Percentiles rank a stretch among this genome's conserved stretches.
Evolutionary conservation across 495 filamentous ascomycete genomes (phyloP).

Genomic region (Neurospora africana): DNA sequence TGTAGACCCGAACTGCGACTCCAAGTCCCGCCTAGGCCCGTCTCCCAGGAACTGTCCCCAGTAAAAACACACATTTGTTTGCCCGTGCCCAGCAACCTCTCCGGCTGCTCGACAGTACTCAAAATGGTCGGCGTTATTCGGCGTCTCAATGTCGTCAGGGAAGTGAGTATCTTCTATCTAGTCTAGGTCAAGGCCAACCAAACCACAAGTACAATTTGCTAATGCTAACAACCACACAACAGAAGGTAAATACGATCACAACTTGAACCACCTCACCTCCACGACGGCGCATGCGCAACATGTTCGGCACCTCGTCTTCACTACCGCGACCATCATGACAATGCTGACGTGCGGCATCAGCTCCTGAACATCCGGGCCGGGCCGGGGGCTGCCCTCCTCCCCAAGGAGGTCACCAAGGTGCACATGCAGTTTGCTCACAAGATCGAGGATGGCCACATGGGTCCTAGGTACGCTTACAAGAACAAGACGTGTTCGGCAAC

Average conservation of each 20-base stretch:
- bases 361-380: conserved; percentile 63
- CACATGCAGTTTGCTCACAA: conserved; percentile 68
- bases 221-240: conserved; percentile 8
- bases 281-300: conserved; percentile 1
- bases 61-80: not conserved
- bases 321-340: not conserved
- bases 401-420: conserved; percentile 69
- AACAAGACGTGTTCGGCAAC: not conserved
- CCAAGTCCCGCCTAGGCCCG: not conserved
- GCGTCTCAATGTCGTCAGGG: conserved; percentile 68
- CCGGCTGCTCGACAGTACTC: conserved; percentile 14
- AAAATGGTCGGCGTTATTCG: conserved; percentile 70
- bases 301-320: not conserved
- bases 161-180: conserved; percentile 54
- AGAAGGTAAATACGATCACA: conserved; percentile 25
- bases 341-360: conserved; percentile 29
- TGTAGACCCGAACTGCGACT: not conserved
- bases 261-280: conserved; percentile 2
- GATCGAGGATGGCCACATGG: conserved; percentile 60
- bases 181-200: not conserved
- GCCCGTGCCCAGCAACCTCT: not conserved
- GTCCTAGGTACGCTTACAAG: conserved; percentile 51
- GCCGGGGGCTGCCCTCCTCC: conserved; percentile 70
- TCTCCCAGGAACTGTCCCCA: not conserved
- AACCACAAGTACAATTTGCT: not conserved